Conservation (phyloP, 306 rosid genomes). For the Oxytropis ochrocephala region DNA sequence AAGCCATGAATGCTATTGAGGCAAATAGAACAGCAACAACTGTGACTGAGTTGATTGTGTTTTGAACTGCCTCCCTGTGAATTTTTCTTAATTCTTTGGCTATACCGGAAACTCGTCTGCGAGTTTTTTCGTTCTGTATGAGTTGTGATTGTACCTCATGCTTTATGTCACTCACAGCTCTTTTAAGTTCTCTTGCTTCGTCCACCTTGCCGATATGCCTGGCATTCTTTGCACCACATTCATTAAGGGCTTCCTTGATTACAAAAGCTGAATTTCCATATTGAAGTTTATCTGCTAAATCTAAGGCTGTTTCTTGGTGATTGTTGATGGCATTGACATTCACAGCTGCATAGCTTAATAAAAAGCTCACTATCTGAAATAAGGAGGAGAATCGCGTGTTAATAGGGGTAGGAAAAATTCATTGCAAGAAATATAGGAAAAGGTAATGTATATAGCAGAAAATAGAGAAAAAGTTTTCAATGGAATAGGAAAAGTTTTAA, state of each 20-base stretch:
- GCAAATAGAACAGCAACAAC: constrained; percentile 87
- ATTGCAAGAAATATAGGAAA: background rate
- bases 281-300: constrained; percentile 73
- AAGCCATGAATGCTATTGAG: constrained; percentile 90
- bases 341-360: constrained; percentile 44
- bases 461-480: no score
- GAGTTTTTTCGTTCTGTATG: constrained; percentile 65
- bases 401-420: background rate
- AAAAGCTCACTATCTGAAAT: constrained; percentile 54
- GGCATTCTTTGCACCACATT: constrained; percentile 83
- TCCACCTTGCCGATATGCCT: constrained; percentile 64
- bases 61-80: constrained; percentile 90
- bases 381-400: constrained; percentile 13
- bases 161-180: constrained; percentile 89
- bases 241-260: constrained; percentile 55
- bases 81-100: constrained; percentile 86
- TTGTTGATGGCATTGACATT: constrained; percentile 72
- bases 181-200: constrained; percentile 82
- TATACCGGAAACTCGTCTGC: constrained; percentile 68
- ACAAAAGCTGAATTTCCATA: constrained; percentile 60
- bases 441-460: no score
- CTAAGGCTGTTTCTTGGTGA: constrained; percentile 77
- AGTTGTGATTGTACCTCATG: constrained; percentile 88
- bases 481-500: no score
- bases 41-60: constrained; percentile 75